Percentiles rank a stretch among this genome's conserved stretches.
phyloP scores from a whole-genome alignment of 495 filamentous ascomycete genomes.

The Aspergillus indologenus region DNA sequence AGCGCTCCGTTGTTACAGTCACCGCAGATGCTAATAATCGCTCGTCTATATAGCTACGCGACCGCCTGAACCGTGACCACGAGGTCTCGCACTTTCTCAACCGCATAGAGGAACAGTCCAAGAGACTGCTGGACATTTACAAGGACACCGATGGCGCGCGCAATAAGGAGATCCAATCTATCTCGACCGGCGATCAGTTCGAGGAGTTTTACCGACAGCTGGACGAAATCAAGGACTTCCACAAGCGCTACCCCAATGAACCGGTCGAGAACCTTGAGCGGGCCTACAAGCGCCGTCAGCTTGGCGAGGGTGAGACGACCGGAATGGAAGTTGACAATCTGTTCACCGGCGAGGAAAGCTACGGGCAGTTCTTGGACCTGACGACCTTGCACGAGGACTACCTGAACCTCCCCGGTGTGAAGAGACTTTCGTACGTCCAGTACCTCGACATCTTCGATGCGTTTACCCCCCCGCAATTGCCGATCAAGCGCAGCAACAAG shows the following conservation, averaged over 20 bases:
- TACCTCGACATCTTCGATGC: slow-evolving; percentile 87
- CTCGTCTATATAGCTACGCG: slow-evolving; percentile 64
- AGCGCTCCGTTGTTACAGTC: neutral
- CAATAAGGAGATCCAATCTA: slow-evolving; percentile 74
- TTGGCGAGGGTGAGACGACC: slow-evolving; percentile 60
- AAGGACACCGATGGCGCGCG: slow-evolving; percentile 68
- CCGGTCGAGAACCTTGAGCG: slow-evolving; percentile 92
- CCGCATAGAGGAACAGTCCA: slow-evolving; percentile 81
- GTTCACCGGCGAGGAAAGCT: slow-evolving; percentile 94
- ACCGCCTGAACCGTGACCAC: slow-evolving; percentile 82
- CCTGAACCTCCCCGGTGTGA: slow-evolving; percentile 80
- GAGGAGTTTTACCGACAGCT: slow-evolving; percentile 90
- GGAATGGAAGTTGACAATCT: slow-evolving; percentile 74
- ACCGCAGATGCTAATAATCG: slow-evolving; percentile 26
- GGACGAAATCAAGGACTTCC: slow-evolving; percentile 75
- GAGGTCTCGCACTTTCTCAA: slow-evolving; percentile 82
- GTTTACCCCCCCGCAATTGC: slow-evolving; percentile 68
- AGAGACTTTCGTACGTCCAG: slow-evolving; percentile 82
- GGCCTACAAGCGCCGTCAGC: slow-evolving; percentile 75
- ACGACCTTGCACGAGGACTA: slow-evolving; percentile 80
- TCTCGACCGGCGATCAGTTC: slow-evolving; percentile 84
- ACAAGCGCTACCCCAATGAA: slow-evolving; percentile 88
- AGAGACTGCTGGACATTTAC: slow-evolving; percentile 79
- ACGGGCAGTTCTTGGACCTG: slow-evolving; percentile 86
- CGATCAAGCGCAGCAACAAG: slow-evolving; percentile 75